Percentiles rank a stretch among this genome's conserved stretches.
These are phyloP conservation scores for Alternaria tenuissima DNA, from an alignment of 2,329 filamentous ascomycete species.

Conservation along the genomic window DNA sequence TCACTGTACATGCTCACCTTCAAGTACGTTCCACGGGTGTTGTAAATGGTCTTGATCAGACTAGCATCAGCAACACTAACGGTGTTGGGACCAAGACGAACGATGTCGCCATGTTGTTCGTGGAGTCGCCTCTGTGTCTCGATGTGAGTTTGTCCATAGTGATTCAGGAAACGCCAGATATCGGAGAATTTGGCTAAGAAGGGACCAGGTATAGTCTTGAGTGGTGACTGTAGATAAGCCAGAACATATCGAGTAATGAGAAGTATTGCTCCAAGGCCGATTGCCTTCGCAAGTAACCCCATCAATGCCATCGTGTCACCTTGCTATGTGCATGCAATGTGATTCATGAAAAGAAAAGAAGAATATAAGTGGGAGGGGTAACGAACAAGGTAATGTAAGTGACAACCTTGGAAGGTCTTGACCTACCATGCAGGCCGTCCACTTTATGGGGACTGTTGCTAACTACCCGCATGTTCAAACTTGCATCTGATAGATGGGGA, in stretches of 20 bases:
- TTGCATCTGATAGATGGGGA: background rate
- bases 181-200: conserved; percentile 45
- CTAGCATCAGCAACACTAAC: conserved; percentile 41
- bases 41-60: conserved; percentile 46
- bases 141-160: conserved; percentile 41
- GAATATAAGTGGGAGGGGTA: background rate
- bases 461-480: background rate
- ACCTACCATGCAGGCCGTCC: background rate
- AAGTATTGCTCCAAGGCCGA: conserved; percentile 24
- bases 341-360: conserved; percentile 3
- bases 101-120: conserved; percentile 38
- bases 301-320: conserved; percentile 24
- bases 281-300: conserved; percentile 23
- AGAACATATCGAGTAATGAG: conserved; percentile 29
- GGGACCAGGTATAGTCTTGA: conserved; percentile 45
- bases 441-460: background rate
- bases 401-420: background rate
- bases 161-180: conserved; percentile 41
- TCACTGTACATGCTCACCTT: conserved; percentile 29
- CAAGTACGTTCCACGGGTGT: conserved; percentile 41
- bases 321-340: background rate
- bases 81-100: conserved; percentile 41
- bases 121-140: conserved; percentile 43
- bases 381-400: background rate
- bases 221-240: conserved; percentile 38